Evolutionary conservation across 2,329 filamentous ascomycete species (phyloP).

Genomic region (Botrytis byssoidea): DNA sequence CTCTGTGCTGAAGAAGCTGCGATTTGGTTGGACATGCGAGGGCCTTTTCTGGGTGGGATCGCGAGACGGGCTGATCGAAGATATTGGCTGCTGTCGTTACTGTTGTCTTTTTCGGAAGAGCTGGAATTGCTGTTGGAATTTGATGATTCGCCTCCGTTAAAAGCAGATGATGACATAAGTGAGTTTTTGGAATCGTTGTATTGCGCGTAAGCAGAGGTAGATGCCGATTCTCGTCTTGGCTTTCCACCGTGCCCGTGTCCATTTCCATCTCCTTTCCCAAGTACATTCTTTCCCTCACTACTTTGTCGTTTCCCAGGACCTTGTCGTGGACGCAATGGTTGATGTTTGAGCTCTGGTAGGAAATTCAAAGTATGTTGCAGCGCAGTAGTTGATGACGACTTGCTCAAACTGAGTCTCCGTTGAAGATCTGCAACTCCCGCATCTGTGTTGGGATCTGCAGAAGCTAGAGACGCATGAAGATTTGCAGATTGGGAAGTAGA

Average conservation of each 20-base stretch:
- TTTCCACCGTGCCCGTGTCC: not conserved
- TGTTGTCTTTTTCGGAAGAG: conserved; percentile 20
- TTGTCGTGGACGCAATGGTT: conserved; percentile 40
- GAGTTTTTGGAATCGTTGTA: conserved; percentile 12
- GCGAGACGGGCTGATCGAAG: conserved; percentile 32
- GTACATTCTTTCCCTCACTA: conserved; percentile 4
- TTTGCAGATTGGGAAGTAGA: conserved; percentile 1
- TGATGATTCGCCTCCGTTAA: not conserved
- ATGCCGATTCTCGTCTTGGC: not conserved
- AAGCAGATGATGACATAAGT: conserved; percentile 1
- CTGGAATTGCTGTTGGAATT: conserved; percentile 19
- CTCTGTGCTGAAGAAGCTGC: conserved; percentile 1
- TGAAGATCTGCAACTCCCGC: conserved; percentile 18
- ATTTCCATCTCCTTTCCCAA: not conserved
- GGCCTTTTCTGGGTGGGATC: not conserved
- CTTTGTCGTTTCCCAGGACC: conserved; percentile 32
- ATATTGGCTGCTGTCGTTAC: conserved; percentile 24
- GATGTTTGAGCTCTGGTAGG: conserved; percentile 43
- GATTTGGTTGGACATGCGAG: not conserved
- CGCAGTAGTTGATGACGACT: conserved; percentile 29
- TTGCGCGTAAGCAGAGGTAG: conserved; percentile 8
- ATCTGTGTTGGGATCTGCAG: conserved; percentile 22
- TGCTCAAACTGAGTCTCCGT: conserved; percentile 24
- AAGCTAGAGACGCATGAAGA: conserved; percentile 11
- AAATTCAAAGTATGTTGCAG: conserved; percentile 36